Percentiles rank a stretch among this genome's conserved stretches.
phyloP scores from a whole-genome alignment of 2,329 filamentous ascomycete species.

The Pseudogymnoascus sp. region DNA sequence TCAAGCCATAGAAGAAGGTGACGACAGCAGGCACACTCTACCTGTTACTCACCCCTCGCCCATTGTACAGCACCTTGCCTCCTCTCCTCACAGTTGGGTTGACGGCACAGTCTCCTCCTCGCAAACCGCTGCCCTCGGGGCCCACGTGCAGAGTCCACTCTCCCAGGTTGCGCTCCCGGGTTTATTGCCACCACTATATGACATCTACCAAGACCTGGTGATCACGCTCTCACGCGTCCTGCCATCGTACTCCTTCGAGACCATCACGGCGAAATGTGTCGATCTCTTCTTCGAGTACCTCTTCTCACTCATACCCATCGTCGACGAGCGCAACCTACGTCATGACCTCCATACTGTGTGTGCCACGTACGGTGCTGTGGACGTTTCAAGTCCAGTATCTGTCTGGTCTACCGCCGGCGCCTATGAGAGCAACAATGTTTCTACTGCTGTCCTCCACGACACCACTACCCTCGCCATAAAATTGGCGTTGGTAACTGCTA shows the following conservation, averaged over 20 bases:
- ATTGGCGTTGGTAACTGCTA: constrained; percentile 36
- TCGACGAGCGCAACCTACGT: constrained; percentile 35
- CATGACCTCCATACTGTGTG: constrained; percentile 29
- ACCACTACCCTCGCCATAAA: not conserved
- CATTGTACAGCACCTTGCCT: not conserved
- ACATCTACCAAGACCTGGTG: constrained; percentile 17
- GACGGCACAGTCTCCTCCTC: not conserved
- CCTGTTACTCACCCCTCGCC: not conserved
- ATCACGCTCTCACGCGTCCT: constrained; percentile 7
- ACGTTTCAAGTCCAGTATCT: not conserved
- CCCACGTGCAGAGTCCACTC: not conserved
- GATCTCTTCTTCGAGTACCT: constrained; percentile 37
- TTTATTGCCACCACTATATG: constrained; percentile 12
- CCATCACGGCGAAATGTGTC: constrained; percentile 25
- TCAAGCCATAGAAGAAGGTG: not conserved
- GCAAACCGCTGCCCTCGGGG: not conserved
- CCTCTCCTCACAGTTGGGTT: not conserved
- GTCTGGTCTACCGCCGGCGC: not conserved
- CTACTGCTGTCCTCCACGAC: not conserved
- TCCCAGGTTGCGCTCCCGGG: not conserved
- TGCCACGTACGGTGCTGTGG: not conserved
- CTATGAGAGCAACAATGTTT: not conserved
- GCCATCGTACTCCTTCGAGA: constrained; percentile 11
- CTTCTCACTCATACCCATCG: constrained; percentile 34
- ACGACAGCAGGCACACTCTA: not conserved